Evolutionary conservation across 805 yeast genomes (phyloP).

Genomic region (Naumovozyma dairenensis): DNA sequence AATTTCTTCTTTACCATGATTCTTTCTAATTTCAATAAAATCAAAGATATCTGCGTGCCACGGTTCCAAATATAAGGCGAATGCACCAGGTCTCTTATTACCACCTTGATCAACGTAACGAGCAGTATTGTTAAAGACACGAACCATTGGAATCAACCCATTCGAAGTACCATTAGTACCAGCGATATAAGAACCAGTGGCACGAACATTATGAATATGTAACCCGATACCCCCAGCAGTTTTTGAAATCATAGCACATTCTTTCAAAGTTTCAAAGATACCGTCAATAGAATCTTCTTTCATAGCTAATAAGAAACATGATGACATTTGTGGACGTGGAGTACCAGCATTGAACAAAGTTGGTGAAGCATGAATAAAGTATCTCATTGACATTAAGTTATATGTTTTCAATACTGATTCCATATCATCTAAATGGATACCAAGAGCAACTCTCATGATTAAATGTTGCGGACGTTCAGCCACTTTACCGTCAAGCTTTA

Average conservation of each 20-base stretch:
- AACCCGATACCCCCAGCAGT: constrained; percentile 92
- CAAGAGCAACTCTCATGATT: constrained; percentile 82
- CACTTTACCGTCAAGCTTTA: constrained; percentile 47
- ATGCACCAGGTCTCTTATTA: constrained; percentile 93
- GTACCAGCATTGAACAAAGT: constrained; percentile 90
- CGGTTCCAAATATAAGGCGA: constrained; percentile 86
- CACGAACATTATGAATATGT: constrained; percentile 74
- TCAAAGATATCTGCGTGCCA: constrained; percentile 92
- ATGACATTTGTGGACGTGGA: constrained; percentile 72
- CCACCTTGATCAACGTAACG: constrained; percentile 97
- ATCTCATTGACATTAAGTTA: constrained; percentile 72
- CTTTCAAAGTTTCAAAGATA: constrained; percentile 76
- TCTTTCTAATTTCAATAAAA: constrained; percentile 74
- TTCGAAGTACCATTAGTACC: constrained; percentile 87
- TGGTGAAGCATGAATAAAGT: constrained; percentile 89
- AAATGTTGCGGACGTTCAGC: constrained; percentile 86
- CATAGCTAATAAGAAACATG: constrained; percentile 85
- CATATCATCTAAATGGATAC: constrained; percentile 65
- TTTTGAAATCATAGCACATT: constrained; percentile 82
- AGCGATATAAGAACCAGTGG: constrained; percentile 75
- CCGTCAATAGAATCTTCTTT: constrained; percentile 92
- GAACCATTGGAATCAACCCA: constrained; percentile 86
- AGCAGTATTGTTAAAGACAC: constrained; percentile 90
- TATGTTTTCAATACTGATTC: constrained; percentile 67
- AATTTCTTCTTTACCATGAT: constrained; percentile 88